These are phyloP conservation scores for Monotropa hypopitys DNA, from an alignment of 179 eudicot species.

Conservation along the genomic window DNA sequence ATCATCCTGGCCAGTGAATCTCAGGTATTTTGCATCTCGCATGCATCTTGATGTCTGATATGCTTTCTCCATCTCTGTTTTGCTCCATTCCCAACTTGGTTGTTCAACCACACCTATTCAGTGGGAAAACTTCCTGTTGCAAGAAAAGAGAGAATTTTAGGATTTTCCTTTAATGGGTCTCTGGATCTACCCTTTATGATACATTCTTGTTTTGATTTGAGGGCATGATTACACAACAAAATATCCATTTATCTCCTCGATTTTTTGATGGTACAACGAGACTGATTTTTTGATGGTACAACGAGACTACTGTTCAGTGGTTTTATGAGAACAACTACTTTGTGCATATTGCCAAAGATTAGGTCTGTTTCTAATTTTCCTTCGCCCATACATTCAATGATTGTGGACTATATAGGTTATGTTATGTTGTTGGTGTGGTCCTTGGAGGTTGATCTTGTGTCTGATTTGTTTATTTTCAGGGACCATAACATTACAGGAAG, in stretches of 20 bases:
- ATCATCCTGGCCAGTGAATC: neutral
- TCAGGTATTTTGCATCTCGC: constrained; percentile 6
- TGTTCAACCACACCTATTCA: neutral
- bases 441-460: neutral
- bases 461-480: constrained; percentile 2
- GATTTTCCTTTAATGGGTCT: neutral
- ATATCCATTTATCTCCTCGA: no score
- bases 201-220: no score
- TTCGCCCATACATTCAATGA: no score
- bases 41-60: neutral
- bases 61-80: neutral
- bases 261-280: no score
- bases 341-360: no score
- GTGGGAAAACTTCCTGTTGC: neutral
- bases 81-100: neutral
- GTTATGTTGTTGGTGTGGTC: no score
- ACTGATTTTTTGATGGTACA: no score
- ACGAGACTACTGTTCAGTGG: no score
- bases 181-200: neutral
- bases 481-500: neutral
- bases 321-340: no score
- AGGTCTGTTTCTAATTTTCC: no score
- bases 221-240: no score
- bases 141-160: neutral
- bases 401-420: no score